Percentiles rank a stretch among this genome's conserved stretches.
Evolutionary conservation across 2,329 filamentous ascomycete species (phyloP).

Genomic region (Aulographum hederae): DNA sequence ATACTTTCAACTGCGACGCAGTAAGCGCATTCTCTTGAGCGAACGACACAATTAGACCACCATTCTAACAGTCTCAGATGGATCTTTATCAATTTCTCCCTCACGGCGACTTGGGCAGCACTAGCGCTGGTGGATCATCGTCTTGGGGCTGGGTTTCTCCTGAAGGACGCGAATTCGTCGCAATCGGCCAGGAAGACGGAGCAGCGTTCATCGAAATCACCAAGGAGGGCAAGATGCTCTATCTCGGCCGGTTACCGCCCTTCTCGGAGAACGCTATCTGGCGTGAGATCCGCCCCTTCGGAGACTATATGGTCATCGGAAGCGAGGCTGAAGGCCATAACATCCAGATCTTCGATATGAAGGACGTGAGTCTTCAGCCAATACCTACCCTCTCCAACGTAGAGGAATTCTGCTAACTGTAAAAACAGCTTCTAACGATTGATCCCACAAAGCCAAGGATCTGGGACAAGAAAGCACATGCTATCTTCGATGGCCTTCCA

Average conservation of each 20-base stretch:
- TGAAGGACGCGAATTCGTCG: slow-evolving; percentile 34
- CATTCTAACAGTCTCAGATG: slow-evolving; percentile 13
- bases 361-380: slow-evolving; percentile 22
- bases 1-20: slow-evolving; percentile 21
- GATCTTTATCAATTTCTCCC: slow-evolving; percentile 38
- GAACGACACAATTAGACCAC: background rate
- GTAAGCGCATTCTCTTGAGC: slow-evolving; percentile 9
- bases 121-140: slow-evolving; percentile 21
- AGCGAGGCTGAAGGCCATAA: slow-evolving; percentile 31
- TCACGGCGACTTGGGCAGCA: slow-evolving; percentile 34
- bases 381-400: too few relatives aligned
- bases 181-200: slow-evolving; percentile 35
- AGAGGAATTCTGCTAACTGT: too few relatives aligned
- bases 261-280: slow-evolving; percentile 27
- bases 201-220: slow-evolving; percentile 35
- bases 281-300: slow-evolving; percentile 32
- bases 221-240: slow-evolving; percentile 29
- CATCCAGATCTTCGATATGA: slow-evolving; percentile 46
- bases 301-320: slow-evolving; percentile 25
- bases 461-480: slow-evolving; percentile 24
- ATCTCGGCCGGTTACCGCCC: slow-evolving; percentile 35
- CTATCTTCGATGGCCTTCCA: slow-evolving; percentile 23
- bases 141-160: slow-evolving; percentile 37
- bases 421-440: slow-evolving; percentile 31
- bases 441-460: slow-evolving; percentile 22